Evolutionary conservation across 257 asterid genomes (phyloP).

Genomic region (Petrea volubilis): DNA sequence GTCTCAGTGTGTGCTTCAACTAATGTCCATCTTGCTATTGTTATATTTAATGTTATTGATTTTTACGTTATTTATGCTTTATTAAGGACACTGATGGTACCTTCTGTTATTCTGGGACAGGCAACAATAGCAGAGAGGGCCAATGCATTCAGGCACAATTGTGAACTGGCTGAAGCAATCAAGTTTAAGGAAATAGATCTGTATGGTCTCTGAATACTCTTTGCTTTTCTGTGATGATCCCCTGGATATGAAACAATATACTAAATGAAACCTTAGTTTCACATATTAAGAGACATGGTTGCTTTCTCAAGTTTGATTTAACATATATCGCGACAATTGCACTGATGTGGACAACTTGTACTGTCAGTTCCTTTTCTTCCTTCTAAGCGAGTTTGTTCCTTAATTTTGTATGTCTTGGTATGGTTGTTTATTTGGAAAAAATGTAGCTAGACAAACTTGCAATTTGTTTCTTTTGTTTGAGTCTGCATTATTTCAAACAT

Average conservation of each 20-base stretch:
- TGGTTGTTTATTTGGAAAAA: neutral
- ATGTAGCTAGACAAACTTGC: neutral
- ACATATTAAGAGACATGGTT: neutral
- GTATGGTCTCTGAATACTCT: constrained; percentile 48
- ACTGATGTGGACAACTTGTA: neutral
- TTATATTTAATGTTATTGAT: neutral
- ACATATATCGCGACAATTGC: neutral
- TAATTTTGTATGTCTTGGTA: neutral
- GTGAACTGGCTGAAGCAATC: constrained; percentile 84
- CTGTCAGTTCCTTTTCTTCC: neutral
- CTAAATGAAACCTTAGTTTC: constrained; percentile 9
- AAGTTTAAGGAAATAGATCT: constrained; percentile 97
- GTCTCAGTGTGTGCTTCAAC: constrained; percentile 14
- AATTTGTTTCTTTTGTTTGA: neutral
- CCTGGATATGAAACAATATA: constrained; percentile 13
- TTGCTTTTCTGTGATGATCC: constrained; percentile 16
- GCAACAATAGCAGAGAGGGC: constrained; percentile 89
- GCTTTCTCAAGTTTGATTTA: neutral
- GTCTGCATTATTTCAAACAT: neutral
- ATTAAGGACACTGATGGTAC: constrained; percentile 8
- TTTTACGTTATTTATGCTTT: constrained; percentile 17
- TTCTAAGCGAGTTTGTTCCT: neutral
- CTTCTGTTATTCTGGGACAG: constrained; percentile 46
- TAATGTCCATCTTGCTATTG: neutral
- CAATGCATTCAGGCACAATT: constrained; percentile 80